phyloP scores from a whole-genome alignment of 805 yeast genomes.

The Lipomyces kockii region DNA sequence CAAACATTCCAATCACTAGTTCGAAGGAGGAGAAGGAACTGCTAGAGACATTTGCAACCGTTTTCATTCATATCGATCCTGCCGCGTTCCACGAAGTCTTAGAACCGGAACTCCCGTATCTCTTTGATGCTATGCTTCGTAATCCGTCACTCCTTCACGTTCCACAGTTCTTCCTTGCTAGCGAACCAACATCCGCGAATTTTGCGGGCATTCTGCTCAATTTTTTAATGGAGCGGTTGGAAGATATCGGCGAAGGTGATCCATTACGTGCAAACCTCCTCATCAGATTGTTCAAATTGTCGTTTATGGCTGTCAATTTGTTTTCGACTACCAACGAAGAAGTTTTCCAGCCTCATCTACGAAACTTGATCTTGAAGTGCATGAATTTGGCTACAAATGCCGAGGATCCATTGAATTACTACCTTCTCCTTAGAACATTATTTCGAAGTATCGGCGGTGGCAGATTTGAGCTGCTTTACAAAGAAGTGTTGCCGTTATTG shows the following conservation, averaged over 20 bases:
- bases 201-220: conserved; percentile 82
- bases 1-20: conserved; percentile 81
- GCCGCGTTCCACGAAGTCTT: conserved; percentile 94
- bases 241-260: conserved; percentile 80
- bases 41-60: conserved; percentile 93
- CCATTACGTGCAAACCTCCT: conserved; percentile 76
- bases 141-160: conserved; percentile 87
- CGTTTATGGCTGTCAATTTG: conserved; percentile 93
- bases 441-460: conserved; percentile 98
- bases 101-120: conserved; percentile 73
- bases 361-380: conserved; percentile 78
- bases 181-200: conserved; percentile 91
- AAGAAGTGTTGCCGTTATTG: conserved; percentile 87
- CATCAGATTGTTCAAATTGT: conserved; percentile 83
- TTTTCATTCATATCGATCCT: conserved; percentile 91
- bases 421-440: conserved; percentile 81
- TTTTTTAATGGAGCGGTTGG: conserved; percentile 72
- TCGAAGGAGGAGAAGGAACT: conserved; percentile 92
- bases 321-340: conserved; percentile 85
- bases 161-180: conserved; percentile 92
- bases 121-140: conserved; percentile 76
- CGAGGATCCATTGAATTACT: conserved; percentile 88
- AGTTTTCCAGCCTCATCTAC: conserved; percentile 85
- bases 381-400: conserved; percentile 80
- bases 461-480: conserved; percentile 87